A percentile compares a stretch with the other conserved stretches of the same genome.
Evolutionary conservation across 169 alveolate genomes (phyloP).

Genomic region (Plasmodium relictum): DNA sequence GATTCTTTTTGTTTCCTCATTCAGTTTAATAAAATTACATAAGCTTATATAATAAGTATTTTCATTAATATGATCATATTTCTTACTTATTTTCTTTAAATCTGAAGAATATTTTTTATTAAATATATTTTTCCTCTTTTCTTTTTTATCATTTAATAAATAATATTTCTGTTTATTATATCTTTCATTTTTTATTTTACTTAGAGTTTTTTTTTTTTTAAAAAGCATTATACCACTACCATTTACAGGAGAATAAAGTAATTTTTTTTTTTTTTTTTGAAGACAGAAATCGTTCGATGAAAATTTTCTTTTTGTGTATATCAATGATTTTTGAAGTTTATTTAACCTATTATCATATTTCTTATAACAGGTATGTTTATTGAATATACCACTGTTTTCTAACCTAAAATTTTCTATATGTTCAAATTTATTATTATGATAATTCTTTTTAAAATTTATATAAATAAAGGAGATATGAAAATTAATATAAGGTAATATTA

Average conservation of each 20-base stretch:
- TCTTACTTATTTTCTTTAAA: not conserved
- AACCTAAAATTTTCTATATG: slow-evolving; percentile 42
- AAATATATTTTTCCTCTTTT: slow-evolving; percentile 28
- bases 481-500: slow-evolving; percentile 57
- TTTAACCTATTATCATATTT: not conserved
- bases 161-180: slow-evolving; percentile 57
- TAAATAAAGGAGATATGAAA: slow-evolving; percentile 23
- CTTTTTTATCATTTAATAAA: slow-evolving; percentile 42
- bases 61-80: slow-evolving; percentile 26
- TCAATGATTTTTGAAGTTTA: not conserved
- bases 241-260: not conserved
- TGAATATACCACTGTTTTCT: slow-evolving; percentile 7
- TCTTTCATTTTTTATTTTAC: slow-evolving; percentile 49
- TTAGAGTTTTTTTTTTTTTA: slow-evolving; percentile 33
- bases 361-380: not conserved
- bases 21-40: not conserved
- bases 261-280: slow-evolving; percentile 2
- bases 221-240: not conserved
- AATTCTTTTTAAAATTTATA: slow-evolving; percentile 21
- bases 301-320: not conserved
- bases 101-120: slow-evolving; percentile 4
- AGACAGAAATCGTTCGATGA: slow-evolving; percentile 18
- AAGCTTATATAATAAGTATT: slow-evolving; percentile 27
- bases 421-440: slow-evolving; percentile 2
- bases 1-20: slow-evolving; percentile 4